Conservation (phyloP, 164 flowering plant species). For the Annona cherimola region DNA sequence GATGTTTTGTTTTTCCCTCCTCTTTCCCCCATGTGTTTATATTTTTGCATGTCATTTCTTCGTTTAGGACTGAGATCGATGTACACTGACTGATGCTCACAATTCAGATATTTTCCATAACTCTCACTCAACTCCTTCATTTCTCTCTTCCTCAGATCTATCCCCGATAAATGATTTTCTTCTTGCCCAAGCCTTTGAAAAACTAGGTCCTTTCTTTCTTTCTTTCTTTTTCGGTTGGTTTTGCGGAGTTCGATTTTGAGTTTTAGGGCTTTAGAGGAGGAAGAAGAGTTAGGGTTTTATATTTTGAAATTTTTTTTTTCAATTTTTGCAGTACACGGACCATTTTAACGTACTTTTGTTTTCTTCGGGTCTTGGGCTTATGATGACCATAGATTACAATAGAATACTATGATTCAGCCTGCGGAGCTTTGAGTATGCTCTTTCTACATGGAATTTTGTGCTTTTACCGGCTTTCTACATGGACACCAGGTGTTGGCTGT, state of each 20-base stretch:
- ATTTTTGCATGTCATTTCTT: slow-evolving; percentile 9
- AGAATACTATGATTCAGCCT: not conserved
- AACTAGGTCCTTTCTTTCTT: not conserved
- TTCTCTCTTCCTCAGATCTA: slow-evolving; percentile 7
- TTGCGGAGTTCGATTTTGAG: not conserved
- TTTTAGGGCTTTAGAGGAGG: not conserved
- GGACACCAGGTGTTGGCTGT: too few relatives aligned
- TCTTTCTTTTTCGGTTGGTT: not conserved
- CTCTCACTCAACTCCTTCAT: not conserved
- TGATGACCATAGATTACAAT: not conserved
- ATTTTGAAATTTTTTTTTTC: too few relatives aligned
- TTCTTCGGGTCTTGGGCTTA: not conserved
- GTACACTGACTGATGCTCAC: not conserved
- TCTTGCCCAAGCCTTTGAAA: not conserved
- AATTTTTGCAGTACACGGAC: not conserved
- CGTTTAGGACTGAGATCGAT: slow-evolving; percentile 22
- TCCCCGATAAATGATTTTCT: slow-evolving; percentile 3
- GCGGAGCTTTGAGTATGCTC: not conserved
- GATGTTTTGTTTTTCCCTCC: slow-evolving; percentile 16
- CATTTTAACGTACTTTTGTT: not conserved
- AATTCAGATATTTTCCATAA: slow-evolving; percentile 1
- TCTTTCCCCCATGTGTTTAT: slow-evolving; percentile 3
- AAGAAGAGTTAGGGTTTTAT: slow-evolving; percentile 8
- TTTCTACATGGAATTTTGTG: not conserved
- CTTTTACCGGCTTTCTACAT: not conserved